These are phyloP conservation scores for Cenococcum geophilum DNA, from an alignment of 495 filamentous ascomycete species.

Conservation along the genomic window DNA sequence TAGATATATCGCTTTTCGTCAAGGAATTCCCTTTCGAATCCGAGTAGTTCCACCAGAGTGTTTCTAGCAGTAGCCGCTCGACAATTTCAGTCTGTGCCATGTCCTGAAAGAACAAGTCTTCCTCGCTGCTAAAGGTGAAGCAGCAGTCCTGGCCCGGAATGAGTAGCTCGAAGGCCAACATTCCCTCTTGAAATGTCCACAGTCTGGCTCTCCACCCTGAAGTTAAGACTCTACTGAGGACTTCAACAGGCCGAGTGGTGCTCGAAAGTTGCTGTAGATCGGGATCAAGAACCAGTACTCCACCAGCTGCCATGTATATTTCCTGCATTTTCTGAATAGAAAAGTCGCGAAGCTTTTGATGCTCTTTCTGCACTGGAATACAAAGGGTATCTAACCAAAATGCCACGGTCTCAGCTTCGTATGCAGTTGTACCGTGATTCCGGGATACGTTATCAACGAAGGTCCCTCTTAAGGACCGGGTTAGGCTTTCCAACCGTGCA, in stretches of 20 bases:
- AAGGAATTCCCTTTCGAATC: not conserved
- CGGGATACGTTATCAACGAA: not conserved
- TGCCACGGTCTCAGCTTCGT: not conserved
- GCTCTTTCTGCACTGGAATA: not conserved
- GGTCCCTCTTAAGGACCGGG: not conserved
- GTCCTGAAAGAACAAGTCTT: not conserved
- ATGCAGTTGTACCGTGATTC: not conserved
- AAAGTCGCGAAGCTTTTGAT: conserved; percentile 9
- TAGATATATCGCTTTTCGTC: too few relatives aligned
- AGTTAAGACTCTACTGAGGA: too few relatives aligned
- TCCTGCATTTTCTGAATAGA: conserved; percentile 13
- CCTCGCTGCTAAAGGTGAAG: not conserved
- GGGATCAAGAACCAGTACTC: conserved; percentile 11
- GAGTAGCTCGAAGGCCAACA: not conserved
- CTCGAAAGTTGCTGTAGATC: not conserved
- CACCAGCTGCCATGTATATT: conserved; percentile 4
- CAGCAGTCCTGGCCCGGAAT: not conserved
- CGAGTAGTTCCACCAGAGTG: not conserved
- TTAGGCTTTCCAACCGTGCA: not conserved
- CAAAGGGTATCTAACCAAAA: conserved; percentile 6
- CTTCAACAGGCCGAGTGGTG: too few relatives aligned
- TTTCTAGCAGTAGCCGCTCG: not conserved
- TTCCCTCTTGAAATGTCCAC: conserved; percentile 13
- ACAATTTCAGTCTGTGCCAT: not conserved
- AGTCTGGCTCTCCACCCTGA: conserved; percentile 7